Evolutionary conservation across 495 filamentous ascomycete species (phyloP).

Genomic region (Hyaloscypha bicolor): DNA sequence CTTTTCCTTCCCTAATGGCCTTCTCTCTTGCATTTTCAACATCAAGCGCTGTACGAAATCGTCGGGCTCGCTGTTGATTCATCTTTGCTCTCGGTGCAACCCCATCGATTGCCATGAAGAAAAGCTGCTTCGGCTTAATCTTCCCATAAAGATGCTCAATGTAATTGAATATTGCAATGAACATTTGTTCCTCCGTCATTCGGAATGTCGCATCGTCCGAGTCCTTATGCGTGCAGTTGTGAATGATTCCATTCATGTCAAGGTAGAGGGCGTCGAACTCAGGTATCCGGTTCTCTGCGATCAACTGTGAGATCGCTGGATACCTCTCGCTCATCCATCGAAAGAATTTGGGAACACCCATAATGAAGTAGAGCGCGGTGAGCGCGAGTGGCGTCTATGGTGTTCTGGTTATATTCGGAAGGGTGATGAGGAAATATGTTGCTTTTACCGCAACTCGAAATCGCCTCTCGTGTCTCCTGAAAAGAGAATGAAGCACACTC

Average conservation of each 20-base stretch:
- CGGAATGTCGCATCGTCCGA: constrained; percentile 87
- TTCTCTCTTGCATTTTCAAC: constrained; percentile 87
- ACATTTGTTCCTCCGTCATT: constrained; percentile 97
- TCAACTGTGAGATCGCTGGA: constrained; percentile 97
- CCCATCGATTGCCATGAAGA: constrained; percentile 99
- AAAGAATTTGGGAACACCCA: constrained; percentile 92
- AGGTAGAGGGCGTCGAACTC: constrained; percentile 98
- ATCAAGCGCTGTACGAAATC: constrained; percentile 93
- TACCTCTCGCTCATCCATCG: constrained; percentile 98
- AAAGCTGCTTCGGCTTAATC: constrained; percentile 96
- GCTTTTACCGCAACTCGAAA: constrained; percentile 31
- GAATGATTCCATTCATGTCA: constrained; percentile 99
- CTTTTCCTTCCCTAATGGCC: constrained; percentile 81
- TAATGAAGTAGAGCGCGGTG: constrained; percentile 35
- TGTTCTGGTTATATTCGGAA: constrained; percentile 8
- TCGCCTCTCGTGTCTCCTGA: background rate
- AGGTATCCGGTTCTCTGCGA: constrained; percentile 98
- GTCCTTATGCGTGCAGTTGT: constrained; percentile 99
- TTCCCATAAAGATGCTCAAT: constrained; percentile 99
- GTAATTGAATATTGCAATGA: constrained; percentile 99
- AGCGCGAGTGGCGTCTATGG: constrained; percentile 15
- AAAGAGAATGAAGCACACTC: constrained; percentile 5
- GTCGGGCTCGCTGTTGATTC: constrained; percentile 96
- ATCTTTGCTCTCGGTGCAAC: constrained; percentile 98
- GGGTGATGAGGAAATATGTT: constrained; percentile 18